A percentile compares a stretch with the other conserved stretches of the same genome.
phyloP scores from a whole-genome alignment of 1,284 basidiomycete species.

The Omphalotus olearius region DNA sequence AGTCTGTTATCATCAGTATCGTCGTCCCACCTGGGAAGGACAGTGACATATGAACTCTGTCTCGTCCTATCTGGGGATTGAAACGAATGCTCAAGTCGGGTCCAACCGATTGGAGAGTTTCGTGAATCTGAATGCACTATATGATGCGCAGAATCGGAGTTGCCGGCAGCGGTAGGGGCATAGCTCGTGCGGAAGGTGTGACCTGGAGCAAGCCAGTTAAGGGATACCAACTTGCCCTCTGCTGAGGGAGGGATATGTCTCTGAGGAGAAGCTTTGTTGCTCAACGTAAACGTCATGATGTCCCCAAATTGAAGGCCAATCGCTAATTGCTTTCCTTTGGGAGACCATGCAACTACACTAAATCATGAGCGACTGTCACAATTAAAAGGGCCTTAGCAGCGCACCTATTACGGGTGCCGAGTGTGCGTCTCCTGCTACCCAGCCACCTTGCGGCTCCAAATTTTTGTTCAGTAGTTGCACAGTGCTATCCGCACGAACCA shows the following conservation, averaged over 20 bases:
- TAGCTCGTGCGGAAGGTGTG: constrained; percentile 70
- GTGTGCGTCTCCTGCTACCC: constrained; percentile 47
- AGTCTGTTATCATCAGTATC: constrained; percentile 32
- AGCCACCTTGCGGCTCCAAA: constrained; percentile 56
- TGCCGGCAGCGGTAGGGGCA: constrained; percentile 23
- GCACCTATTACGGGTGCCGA: constrained; percentile 54
- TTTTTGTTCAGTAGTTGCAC: constrained; percentile 60
- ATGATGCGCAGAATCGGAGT: constrained; percentile 53
- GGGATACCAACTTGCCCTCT: constrained; percentile 48
- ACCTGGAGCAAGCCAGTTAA: constrained; percentile 71
- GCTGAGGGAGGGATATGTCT: constrained; percentile 58
- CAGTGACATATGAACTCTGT: constrained; percentile 50
- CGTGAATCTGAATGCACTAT: constrained; percentile 61
- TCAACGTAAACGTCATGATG: constrained; percentile 65
- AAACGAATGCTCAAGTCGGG: constrained; percentile 49
- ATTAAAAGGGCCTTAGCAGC: constrained; percentile 22
- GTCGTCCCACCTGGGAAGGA: constrained; percentile 66
- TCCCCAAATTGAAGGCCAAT: constrained; percentile 71
- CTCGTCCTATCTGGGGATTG: constrained; percentile 44
- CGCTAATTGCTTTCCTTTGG: constrained; percentile 83
- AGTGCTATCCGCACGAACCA: constrained; percentile 46
- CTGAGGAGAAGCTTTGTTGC: constrained; percentile 50
- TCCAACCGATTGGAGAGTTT: constrained; percentile 45
- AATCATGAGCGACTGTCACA: constrained; percentile 13
- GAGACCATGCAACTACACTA: constrained; percentile 71